Percentiles rank a stretch among this genome's conserved stretches.
phyloP scores from a whole-genome alignment of 2,329 filamentous ascomycete species.

The Colletotrichum chlorophyti region DNA sequence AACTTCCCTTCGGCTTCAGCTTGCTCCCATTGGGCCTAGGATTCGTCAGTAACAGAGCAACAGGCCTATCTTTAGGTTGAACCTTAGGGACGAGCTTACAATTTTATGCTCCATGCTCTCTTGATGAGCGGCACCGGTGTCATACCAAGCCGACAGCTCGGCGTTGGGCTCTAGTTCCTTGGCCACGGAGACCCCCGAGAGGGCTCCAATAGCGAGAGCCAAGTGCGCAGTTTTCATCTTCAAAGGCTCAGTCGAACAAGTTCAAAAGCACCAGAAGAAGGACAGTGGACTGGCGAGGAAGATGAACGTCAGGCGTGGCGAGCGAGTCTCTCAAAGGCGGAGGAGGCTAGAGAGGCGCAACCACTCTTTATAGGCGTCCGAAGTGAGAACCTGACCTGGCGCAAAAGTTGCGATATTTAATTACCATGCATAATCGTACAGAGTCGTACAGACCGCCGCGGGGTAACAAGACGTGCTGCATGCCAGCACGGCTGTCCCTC shows the following conservation, averaged over 20 bases:
- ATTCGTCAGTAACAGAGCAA: not conserved
- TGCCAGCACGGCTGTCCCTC: not conserved
- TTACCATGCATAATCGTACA: not conserved
- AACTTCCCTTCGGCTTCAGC: constrained; percentile 42
- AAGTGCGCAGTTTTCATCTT: constrained; percentile 10
- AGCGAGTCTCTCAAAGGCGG: not conserved
- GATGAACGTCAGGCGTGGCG: not conserved
- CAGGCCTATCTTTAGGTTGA: not conserved
- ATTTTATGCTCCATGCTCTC: constrained; percentile 30
- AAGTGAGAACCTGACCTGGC: too few species aligned
- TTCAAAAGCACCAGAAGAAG: not conserved
- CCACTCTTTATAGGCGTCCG: not conserved
- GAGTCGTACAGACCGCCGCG: too few species aligned
- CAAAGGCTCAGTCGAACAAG: too few species aligned
- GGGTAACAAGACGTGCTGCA: not conserved
- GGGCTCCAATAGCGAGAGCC: not conserved
- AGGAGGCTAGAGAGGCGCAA: not conserved
- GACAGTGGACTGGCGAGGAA: too few species aligned
- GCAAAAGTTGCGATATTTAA: not conserved
- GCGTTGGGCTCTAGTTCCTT: constrained; percentile 29
- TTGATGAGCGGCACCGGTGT: constrained; percentile 29
- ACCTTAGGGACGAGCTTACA: not conserved
- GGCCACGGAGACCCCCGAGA: constrained; percentile 8
- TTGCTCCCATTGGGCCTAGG: constrained; percentile 38
- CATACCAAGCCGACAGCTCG: constrained; percentile 28